phyloP scores from a whole-genome alignment of 345 rosid genomes.

The Camelina laxa region DNA sequence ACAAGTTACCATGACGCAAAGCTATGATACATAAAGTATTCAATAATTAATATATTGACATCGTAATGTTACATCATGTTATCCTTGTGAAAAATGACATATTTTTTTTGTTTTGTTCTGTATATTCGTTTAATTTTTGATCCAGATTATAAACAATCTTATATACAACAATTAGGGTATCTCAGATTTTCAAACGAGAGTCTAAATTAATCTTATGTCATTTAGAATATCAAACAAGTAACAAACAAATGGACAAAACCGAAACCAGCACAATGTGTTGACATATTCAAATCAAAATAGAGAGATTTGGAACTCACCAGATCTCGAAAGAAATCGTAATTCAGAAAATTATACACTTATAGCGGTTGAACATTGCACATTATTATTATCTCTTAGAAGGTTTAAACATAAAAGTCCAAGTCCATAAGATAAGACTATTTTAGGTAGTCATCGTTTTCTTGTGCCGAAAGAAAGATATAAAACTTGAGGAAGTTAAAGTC shows the following conservation, averaged over 20 bases:
- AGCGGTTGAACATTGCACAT: neutral
- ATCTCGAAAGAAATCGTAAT: too few species aligned
- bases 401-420: conserved; percentile 1
- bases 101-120: neutral
- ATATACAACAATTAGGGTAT: too few species aligned
- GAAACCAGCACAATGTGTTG: too few species aligned
- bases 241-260: too few species aligned
- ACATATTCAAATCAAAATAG: too few species aligned
- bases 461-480: neutral
- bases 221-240: too few species aligned
- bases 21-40: neutral
- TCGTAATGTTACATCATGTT: neutral
- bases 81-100: neutral
- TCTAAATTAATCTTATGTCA: too few species aligned
- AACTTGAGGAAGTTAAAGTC: neutral
- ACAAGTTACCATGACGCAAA: conserved; percentile 6
- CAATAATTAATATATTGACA: neutral
- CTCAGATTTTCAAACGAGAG: too few species aligned
- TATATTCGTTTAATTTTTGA: neutral
- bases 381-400: neutral
- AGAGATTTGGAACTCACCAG: too few species aligned
- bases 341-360: neutral
- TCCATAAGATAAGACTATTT: neutral
- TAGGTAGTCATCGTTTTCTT: neutral
- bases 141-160: too few species aligned